Evolutionary conservation across 345 rosid species (phyloP).

Genomic region (Tarenaya hassleriana): DNA sequence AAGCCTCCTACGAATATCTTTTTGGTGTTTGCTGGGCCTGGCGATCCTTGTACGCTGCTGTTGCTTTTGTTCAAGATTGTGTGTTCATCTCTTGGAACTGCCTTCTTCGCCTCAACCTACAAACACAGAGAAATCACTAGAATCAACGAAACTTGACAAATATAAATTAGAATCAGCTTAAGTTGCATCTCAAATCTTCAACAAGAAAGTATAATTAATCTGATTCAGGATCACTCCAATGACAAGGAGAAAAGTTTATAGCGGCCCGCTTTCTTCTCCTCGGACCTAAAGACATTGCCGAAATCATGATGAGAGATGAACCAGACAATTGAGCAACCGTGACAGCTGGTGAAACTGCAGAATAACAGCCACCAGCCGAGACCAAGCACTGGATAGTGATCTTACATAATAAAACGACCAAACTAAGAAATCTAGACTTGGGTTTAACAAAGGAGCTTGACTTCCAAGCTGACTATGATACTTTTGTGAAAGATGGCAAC

Average conservation of each 20-base stretch:
- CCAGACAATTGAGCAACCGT: neutral
- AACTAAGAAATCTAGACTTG: no score
- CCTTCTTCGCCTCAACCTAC: constrained; percentile 99
- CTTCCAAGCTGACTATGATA: no score
- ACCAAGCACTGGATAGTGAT: neutral
- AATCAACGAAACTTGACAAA: neutral
- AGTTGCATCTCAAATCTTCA: neutral
- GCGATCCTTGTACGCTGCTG: constrained; percentile 40
- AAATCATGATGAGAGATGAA: no score
- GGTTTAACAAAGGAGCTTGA: no score
- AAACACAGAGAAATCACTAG: constrained; percentile 20
- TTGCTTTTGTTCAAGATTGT: constrained; percentile 46
- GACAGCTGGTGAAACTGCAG: no score
- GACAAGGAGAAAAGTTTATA: constrained; percentile 7
- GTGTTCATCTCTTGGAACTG: constrained; percentile 88
- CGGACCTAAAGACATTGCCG: neutral
- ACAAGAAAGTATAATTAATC: neutral
- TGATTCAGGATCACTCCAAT: constrained; percentile 12
- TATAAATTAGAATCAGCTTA: no score
- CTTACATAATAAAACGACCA: no score
- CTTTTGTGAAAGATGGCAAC: no score
- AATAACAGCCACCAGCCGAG: neutral
- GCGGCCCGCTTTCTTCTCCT: neutral
- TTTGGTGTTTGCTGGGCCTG: constrained; percentile 33
- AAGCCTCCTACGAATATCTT: constrained; percentile 96